A percentile compares a stretch with the other conserved stretches of the same genome.
phyloP scores from a whole-genome alignment of 345 rosid genomes.

The Rhizophora apiculata region DNA sequence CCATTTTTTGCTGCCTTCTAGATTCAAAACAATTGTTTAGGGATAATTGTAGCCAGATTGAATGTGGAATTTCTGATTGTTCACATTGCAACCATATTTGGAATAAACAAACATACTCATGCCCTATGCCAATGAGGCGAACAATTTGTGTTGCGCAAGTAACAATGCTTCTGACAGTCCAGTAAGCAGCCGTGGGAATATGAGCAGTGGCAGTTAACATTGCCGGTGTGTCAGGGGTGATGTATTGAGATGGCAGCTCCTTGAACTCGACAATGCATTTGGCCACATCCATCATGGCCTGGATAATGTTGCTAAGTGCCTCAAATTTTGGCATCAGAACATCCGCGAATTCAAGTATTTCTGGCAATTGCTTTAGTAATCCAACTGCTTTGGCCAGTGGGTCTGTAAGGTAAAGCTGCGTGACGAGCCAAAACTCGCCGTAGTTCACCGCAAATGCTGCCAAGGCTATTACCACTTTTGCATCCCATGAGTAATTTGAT shows the following conservation, averaged over 20 bases:
- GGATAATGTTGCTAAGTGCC: slow-evolving; percentile 40
- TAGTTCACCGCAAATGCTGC: slow-evolving; percentile 26
- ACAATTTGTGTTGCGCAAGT: slow-evolving; percentile 42
- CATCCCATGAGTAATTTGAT: slow-evolving; percentile 28
- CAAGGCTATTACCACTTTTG: slow-evolving; percentile 24
- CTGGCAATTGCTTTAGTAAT: slow-evolving; percentile 26
- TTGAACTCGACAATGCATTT: slow-evolving; percentile 46
- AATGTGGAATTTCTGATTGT: background rate
- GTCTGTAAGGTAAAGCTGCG: slow-evolving; percentile 18
- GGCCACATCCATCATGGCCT: slow-evolving; percentile 49
- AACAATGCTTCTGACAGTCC: slow-evolving; percentile 51
- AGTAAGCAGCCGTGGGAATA: slow-evolving; percentile 49
- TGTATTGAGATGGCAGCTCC: slow-evolving; percentile 46
- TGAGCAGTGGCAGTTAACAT: slow-evolving; percentile 36
- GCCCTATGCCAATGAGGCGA: slow-evolving; percentile 38
- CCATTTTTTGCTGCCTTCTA: too few species aligned
- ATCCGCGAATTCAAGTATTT: slow-evolving; percentile 19
- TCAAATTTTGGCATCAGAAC: slow-evolving; percentile 26
- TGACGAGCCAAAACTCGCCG: slow-evolving; percentile 27
- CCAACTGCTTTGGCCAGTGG: slow-evolving; percentile 26
- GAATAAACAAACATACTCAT: slow-evolving; percentile 30
- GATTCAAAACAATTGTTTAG: background rate
- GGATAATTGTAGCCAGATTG: background rate
- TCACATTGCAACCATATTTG: background rate
- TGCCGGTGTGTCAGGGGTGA: slow-evolving; percentile 32